Base-by-base conservation (phyloP, 768 basidiomycete species). In the Boletus huronensis region DNA sequence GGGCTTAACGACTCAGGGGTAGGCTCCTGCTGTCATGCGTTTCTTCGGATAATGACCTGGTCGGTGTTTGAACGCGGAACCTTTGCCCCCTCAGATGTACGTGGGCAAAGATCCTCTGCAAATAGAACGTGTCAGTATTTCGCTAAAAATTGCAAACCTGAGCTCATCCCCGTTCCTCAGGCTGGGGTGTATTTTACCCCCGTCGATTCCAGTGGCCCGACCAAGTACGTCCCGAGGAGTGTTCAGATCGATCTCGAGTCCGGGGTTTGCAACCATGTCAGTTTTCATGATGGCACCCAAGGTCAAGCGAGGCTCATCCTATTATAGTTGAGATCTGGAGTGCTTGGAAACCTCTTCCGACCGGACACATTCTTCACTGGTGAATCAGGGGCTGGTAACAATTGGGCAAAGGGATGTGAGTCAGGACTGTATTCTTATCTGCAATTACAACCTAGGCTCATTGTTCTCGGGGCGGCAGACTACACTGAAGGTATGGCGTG, bases 321-420 rank as follows among this genome's bases (percentile, higher is more conserved):
- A 16, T 39, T 6, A 10, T 58, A 91, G 83, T 73, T 92, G 47
- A 82, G 83, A 44, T 78, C 83, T 26, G 89, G 92, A 11, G 71
- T 79, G 3, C 72, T 90, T 36, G 93, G 93, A 3, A 62, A 67
- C 8, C 77, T 98, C 6, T 97, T 94, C 74, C 82, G 86, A 46
- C 95, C 95, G 2, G 93, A 94, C 66, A 96, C 91, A 2, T 96
- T 81, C 67, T 68, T 94, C 44, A 80, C 82, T 35, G 79, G 83
- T 6, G 71, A 79, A 41, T 74, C 75, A 53, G 80, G 83, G 47
- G 85, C 93, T 1, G 94, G 93, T 17, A 97, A 98, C 64, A 96
- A 95, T 59, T 97, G 92, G 90, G 93, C 93, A 16, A 96, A 97
- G 74, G 92, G 90, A 79, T 90, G 90, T 90, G 62, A 73, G 87